Conservation (phyloP, 495 filamentous ascomycete genomes). For the Trichoderma virens region DNA sequence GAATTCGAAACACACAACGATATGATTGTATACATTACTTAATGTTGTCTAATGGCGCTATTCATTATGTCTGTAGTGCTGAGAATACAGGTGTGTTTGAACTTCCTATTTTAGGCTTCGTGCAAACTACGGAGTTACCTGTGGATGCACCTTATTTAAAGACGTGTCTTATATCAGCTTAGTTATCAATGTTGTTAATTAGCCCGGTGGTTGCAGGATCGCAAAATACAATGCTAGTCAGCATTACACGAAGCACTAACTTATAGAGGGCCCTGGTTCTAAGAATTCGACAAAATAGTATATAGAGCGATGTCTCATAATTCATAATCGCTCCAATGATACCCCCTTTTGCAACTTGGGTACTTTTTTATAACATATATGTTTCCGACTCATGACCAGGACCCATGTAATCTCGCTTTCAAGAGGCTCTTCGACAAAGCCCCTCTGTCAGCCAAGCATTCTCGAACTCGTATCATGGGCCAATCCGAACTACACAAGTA, state of each 20-base stretch:
- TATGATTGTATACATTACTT: no score
- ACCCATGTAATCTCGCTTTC: no score
- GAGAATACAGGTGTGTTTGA: background rate
- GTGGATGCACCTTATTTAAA: background rate
- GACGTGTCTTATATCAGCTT: background rate
- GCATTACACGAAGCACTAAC: background rate
- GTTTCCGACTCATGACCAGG: no score
- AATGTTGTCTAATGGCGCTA: no score
- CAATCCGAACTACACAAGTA: background rate
- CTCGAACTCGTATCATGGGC: background rate
- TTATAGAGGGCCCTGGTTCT: background rate
- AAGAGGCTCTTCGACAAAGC: no score
- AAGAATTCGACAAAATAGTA: background rate
- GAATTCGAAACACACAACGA: no score
- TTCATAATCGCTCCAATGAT: background rate
- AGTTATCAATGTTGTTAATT: background rate
- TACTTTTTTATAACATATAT: no score
- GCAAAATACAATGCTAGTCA: background rate
- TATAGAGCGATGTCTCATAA: background rate
- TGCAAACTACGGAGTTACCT: background rate
- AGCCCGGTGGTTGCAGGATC: background rate
- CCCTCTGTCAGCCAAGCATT: no score
- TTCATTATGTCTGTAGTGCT: background rate
- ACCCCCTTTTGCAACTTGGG: no score
- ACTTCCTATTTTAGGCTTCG: background rate